Evolutionary conservation across 2,329 filamentous ascomycete genomes (phyloP), one percentile per base, ranked within the genome.

Genomic region (Didymella keratinophila): DNA sequence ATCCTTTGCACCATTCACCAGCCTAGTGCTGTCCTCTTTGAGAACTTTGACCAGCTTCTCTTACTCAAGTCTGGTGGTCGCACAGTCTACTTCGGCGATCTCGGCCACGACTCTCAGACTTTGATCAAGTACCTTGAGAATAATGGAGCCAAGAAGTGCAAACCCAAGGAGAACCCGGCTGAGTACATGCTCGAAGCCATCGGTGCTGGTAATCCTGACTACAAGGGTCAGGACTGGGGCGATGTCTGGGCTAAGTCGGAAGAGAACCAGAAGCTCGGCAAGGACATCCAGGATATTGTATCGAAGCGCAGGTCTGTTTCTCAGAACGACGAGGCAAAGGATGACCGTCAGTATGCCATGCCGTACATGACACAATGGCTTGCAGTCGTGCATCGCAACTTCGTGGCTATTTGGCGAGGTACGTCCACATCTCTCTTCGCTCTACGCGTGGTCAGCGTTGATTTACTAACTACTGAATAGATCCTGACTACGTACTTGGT

Each of bases 1-100:
- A 84, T 91, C 1, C 77, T 91, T 1, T 86, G 87, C 59, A 91
- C 88, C 0, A 90, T 91, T 39, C 88, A 91, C 65, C 88, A 91
- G 71, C 89, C 89, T 0, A 89, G 86, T 1, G 86, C 87, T 0
- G 83, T 87, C 10, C 78, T 91, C 0, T 90, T 91, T 52, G 82
- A 86, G 9, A 81, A 88, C 30, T 91, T 91, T 58, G 88, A 91
- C 62, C 84, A 82, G 0, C 81, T 91, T 0, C 78, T 90, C 0
- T 78, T 90, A 1, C 81, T 91, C 0, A 84, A 86, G n/a, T 83
- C 79, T 62, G 88, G 87, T 3, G 88, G 88, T 9, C 84, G 84
- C 64, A 88, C 85, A 1, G 84, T 87, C 1, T 90, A 89, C 71
- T 89, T 89, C 68, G 88, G 88, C 11, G 86, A 83, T 54, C 79